Percentiles rank a stretch among this genome's conserved stretches.
Conservation (phyloP, 2,329 filamentous ascomycete genomes). For the Aspergillus clavatus region DNA sequence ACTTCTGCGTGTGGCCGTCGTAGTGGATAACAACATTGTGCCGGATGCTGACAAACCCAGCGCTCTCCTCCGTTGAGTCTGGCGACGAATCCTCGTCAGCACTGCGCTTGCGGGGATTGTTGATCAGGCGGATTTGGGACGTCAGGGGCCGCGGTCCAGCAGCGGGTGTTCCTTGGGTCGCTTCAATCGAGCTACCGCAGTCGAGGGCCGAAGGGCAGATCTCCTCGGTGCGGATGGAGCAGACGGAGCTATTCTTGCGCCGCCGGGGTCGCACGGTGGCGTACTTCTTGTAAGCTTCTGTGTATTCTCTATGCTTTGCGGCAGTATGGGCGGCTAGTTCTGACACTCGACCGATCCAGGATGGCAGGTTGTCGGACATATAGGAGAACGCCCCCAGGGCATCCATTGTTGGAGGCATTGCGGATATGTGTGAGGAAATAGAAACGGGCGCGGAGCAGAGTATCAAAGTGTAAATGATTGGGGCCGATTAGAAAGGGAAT, state of each 20-base stretch:
- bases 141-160: constrained; percentile 5
- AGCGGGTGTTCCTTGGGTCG: not conserved
- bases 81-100: constrained; percentile 31
- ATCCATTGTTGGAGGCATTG: constrained; percentile 32
- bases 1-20: constrained; percentile 77
- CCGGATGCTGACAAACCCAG: constrained; percentile 60
- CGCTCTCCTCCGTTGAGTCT: constrained; percentile 26
- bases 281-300: constrained; percentile 39
- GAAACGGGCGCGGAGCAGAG: too few relatives aligned
- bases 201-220: constrained; percentile 9
- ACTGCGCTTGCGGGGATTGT: constrained; percentile 33
- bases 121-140: constrained; percentile 12
- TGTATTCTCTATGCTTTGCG: constrained; percentile 40
- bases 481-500: not conserved
- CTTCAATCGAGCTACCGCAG: not conserved
- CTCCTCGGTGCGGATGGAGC: constrained; percentile 36
- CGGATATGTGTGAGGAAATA: too few relatives aligned
- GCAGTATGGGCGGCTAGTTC: constrained; percentile 39
- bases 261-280: constrained; percentile 27
- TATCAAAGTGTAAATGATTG: not conserved
- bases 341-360: constrained; percentile 42
- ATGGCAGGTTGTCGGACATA: constrained; percentile 41
- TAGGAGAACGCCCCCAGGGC: constrained; percentile 43
- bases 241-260: constrained; percentile 40
- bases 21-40: constrained; percentile 87